phyloP scores from a whole-genome alignment of 805 yeast species.

The Ogataea paradorogensis region DNA sequence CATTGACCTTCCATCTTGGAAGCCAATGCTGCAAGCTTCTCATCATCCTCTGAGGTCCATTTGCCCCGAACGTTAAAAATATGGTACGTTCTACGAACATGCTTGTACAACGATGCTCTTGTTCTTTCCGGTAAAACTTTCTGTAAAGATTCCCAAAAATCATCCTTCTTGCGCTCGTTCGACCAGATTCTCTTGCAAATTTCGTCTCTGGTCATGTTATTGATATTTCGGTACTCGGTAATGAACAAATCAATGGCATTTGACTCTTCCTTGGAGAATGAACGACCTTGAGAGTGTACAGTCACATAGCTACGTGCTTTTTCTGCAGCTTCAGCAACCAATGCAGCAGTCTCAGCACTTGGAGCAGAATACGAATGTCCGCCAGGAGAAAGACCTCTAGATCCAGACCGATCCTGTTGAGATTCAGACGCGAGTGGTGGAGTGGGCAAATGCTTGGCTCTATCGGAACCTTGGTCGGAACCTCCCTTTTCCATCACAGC shows the following conservation, averaged over 20 bases:
- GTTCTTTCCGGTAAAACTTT: constrained; percentile 81
- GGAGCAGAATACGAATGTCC: constrained; percentile 11
- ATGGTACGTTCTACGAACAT: constrained; percentile 86
- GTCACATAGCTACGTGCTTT: constrained; percentile 38
- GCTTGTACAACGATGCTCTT: constrained; percentile 87
- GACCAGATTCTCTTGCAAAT: constrained; percentile 88
- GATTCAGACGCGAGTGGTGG: constrained; percentile 12
- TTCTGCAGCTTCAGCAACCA: constrained; percentile 42
- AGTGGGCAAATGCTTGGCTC: constrained; percentile 12
- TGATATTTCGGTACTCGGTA: constrained; percentile 60
- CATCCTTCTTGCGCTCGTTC: constrained; percentile 78
- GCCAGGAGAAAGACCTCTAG: constrained; percentile 5
- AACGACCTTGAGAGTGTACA: constrained; percentile 25
- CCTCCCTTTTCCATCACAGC: constrained; percentile 26
- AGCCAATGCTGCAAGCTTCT: constrained; percentile 58
- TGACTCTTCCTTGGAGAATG: constrained; percentile 63
- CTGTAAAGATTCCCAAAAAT: constrained; percentile 83
- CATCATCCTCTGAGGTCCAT: constrained; percentile 86
- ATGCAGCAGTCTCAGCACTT: constrained; percentile 36
- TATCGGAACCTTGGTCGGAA: constrained; percentile 2
- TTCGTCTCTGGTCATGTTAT: constrained; percentile 60
- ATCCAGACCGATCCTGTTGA: constrained; percentile 5
- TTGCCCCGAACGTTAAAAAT: constrained; percentile 83
- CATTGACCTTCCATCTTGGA: constrained; percentile 75
- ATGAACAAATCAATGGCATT: constrained; percentile 72